A percentile compares a stretch with the other conserved stretches of the same genome.
Evolutionary conservation across 352 stramenopile genomes (phyloP).

Genomic region (Phytopythium aichiense): DNA sequence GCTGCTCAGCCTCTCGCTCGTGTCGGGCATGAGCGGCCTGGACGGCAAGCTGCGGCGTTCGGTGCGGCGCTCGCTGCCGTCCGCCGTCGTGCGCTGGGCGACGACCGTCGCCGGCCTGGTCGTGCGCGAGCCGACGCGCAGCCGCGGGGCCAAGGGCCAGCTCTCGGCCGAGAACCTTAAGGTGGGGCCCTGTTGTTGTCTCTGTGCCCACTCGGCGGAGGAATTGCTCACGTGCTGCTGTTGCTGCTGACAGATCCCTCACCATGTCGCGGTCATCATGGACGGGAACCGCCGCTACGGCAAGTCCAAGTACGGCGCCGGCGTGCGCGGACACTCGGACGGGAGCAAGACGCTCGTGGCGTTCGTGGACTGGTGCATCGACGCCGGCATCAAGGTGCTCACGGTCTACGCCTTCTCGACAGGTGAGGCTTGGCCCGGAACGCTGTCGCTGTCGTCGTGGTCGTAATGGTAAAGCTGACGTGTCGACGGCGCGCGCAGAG

Average conservation of each 20-base stretch:
- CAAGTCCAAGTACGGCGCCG: constrained; percentile 69
- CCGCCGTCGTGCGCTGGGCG: constrained; percentile 13
- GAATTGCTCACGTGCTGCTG: too few relatives aligned
- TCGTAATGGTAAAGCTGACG: neutral
- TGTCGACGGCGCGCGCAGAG: constrained; percentile 36
- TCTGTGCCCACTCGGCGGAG: neutral
- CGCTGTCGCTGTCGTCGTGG: neutral
- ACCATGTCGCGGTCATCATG: constrained; percentile 96
- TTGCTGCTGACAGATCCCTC: constrained; percentile 35
- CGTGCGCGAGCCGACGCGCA: constrained; percentile 7
- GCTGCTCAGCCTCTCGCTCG: constrained; percentile 70
- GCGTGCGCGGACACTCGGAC: constrained; percentile 90
- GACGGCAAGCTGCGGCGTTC: constrained; percentile 34
- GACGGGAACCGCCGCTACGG: constrained; percentile 96
- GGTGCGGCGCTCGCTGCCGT: constrained; percentile 10
- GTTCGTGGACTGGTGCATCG: constrained; percentile 97
- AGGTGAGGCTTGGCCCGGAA: constrained; percentile 27
- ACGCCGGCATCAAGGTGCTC: constrained; percentile 82
- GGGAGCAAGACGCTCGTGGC: constrained; percentile 94
- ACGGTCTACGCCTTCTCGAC: constrained; percentile 96
- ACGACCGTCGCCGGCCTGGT: constrained; percentile 11
- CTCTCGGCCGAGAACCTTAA: constrained; percentile 18
- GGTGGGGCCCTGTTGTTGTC: constrained; percentile 3
- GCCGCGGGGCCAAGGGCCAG: constrained; percentile 4
- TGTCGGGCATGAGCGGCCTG: constrained; percentile 44